phyloP scores from a whole-genome alignment of 2,329 filamentous ascomycete species.

The Aspergillus udagawae region DNA sequence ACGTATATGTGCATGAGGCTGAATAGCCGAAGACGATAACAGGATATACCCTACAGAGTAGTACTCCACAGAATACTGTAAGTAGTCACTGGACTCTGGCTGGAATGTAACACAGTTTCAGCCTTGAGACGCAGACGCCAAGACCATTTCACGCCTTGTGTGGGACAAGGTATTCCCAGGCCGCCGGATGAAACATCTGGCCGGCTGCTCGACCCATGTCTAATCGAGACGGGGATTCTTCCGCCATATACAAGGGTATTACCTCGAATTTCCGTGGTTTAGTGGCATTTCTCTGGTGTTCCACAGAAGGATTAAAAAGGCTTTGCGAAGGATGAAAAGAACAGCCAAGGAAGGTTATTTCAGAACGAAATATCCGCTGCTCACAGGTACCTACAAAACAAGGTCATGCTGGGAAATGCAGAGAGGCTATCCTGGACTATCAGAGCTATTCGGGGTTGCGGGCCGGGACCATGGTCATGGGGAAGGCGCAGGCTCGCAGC shows the following conservation, averaged over 20 bases:
- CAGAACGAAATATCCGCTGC: neutral
- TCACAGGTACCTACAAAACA: too few relatives aligned
- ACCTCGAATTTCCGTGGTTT: neutral
- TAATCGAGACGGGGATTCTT: neutral
- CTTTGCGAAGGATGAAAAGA: neutral
- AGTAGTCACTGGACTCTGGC: neutral
- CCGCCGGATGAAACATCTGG: slow-evolving; percentile 12
- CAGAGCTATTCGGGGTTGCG: slow-evolving; percentile 6
- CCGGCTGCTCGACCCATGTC: neutral
- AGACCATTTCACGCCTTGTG: neutral
- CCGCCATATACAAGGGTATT: neutral
- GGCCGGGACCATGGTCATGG: slow-evolving; percentile 11
- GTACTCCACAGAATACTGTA: too few relatives aligned
- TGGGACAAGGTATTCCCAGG: slow-evolving; percentile 6
- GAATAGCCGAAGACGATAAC: too few relatives aligned
- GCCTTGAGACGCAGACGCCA: neutral
- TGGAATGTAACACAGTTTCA: slow-evolving; percentile 8
- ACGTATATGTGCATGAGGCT: neutral
- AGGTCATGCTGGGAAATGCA: neutral
- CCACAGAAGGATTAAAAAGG: neutral
- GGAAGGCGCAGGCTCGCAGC: neutral
- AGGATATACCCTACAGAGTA: too few relatives aligned
- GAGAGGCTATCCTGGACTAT: neutral
- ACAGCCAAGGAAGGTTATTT: neutral
- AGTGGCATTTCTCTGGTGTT: neutral